Evolutionary conservation across 2,329 filamentous ascomycete genomes (phyloP).

Genomic region (Fusarium hainanense): DNA sequence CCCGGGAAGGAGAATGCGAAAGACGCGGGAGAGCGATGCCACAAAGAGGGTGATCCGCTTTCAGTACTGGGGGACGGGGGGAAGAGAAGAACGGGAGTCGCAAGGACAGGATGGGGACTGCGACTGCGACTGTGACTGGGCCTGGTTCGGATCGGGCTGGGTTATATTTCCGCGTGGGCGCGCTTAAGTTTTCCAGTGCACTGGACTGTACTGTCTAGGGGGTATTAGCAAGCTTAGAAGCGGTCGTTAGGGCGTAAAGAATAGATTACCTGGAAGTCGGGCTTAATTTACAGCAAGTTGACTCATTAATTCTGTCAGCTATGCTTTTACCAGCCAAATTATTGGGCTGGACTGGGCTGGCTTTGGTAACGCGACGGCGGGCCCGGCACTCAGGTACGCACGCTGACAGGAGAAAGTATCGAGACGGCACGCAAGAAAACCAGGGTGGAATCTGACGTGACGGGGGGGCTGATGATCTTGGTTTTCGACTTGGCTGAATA

Average conservation of each 20-base stretch:
- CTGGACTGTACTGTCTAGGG: constrained; percentile 1
- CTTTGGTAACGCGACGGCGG: constrained; percentile 32
- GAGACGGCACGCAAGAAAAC: constrained; percentile 30
- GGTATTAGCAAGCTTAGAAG: not conserved
- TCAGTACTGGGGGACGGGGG: constrained; percentile 30
- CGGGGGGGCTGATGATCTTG: constrained; percentile 19
- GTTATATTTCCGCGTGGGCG: constrained; percentile 40
- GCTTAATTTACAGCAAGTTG: not conserved
- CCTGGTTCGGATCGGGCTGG: constrained; percentile 14
- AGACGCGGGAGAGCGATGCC: constrained; percentile 41
- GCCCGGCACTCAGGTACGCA: constrained; percentile 34
- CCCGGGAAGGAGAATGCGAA: constrained; percentile 45
- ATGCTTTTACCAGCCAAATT: not conserved
- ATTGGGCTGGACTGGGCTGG: constrained; percentile 16
- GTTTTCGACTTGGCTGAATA: constrained; percentile 17
- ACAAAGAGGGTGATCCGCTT: constrained; percentile 42
- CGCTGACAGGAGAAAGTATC: constrained; percentile 16
- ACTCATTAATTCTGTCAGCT: not conserved
- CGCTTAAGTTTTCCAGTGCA: constrained; percentile 37
- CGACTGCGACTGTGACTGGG: constrained; percentile 30
- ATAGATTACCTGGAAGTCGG: not conserved
- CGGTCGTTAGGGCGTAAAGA: not conserved
- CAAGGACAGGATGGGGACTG: constrained; percentile 31
- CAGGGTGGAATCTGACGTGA: constrained; percentile 35
- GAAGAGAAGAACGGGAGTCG: constrained; percentile 28